These are phyloP conservation scores for Penicillium cosmopolitanum DNA, from an alignment of 495 filamentous ascomycete genomes.

Conservation along the genomic window DNA sequence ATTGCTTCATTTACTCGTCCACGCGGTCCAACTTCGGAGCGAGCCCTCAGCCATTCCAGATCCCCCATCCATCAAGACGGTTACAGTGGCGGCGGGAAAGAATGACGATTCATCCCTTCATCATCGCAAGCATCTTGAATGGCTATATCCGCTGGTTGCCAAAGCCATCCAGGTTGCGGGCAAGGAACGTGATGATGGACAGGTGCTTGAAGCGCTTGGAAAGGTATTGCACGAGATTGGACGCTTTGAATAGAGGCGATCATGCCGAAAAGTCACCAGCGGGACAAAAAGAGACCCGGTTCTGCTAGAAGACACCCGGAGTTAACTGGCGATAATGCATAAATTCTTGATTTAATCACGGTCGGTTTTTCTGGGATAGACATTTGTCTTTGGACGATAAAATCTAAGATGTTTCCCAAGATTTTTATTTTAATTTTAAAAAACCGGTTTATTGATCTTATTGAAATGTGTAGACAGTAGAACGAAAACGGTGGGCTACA, in stretches of 20 bases:
- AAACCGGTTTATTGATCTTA: constrained; percentile 1
- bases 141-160: constrained; percentile 81
- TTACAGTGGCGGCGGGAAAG: constrained; percentile 46
- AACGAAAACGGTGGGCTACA: constrained; percentile 26
- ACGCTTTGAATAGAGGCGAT: constrained; percentile 17
- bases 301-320: background rate
- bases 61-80: constrained; percentile 44
- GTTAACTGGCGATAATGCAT: background rate
- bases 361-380: too few species aligned
- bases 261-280: background rate
- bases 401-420: background rate
- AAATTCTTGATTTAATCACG: too few species aligned
- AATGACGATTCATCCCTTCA: constrained; percentile 14
- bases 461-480: constrained; percentile 9
- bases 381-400: too few species aligned
- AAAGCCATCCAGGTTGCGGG: constrained; percentile 70
- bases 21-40: constrained; percentile 65
- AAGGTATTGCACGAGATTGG: constrained; percentile 72
- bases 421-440: background rate
- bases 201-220: constrained; percentile 62
- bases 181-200: constrained; percentile 60
- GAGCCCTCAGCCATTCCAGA: constrained; percentile 75
- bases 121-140: constrained; percentile 73
- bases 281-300: background rate
- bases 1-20: constrained; percentile 68